Conservation (phyloP, 768 basidiomycete species). For the Termitomyces sp. region DNA sequence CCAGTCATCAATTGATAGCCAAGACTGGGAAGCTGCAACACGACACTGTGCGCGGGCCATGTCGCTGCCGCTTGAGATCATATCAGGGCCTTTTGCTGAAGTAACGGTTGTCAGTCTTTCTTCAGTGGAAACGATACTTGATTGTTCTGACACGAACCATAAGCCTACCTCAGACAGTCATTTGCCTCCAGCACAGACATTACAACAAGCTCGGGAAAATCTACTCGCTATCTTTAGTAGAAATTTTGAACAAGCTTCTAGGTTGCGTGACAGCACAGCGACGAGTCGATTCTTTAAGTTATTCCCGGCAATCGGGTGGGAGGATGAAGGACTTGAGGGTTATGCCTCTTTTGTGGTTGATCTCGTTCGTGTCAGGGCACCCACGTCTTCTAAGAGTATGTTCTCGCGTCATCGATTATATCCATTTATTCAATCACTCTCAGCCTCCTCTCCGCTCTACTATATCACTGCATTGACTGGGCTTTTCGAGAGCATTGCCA, state of each 20-base stretch:
- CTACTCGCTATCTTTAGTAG: slow-evolving; percentile 75
- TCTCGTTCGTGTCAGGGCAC: slow-evolving; percentile 76
- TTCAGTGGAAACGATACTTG: too few relatives aligned
- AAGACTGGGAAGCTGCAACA: slow-evolving; percentile 96
- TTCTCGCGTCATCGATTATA: slow-evolving; percentile 12
- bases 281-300: slow-evolving; percentile 96
- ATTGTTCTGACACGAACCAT: slow-evolving; percentile 11
- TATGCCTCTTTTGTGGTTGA: slow-evolving; percentile 94
- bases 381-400: slow-evolving; percentile 80
- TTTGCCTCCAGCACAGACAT: slow-evolving; percentile 79
- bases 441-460: slow-evolving; percentile 91
- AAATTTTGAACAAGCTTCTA: slow-evolving; percentile 84
- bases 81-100: slow-evolving; percentile 83
- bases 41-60: slow-evolving; percentile 90
- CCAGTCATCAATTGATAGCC: slow-evolving; percentile 75
- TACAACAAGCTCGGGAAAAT: slow-evolving; percentile 70
- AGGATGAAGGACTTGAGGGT: slow-evolving; percentile 84
- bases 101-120: slow-evolving; percentile 69
- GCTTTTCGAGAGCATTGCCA: slow-evolving; percentile 91
- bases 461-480: slow-evolving; percentile 89
- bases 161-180: slow-evolving; percentile 92
- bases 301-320: slow-evolving; percentile 95
- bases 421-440: slow-evolving; percentile 10
- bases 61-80: slow-evolving; percentile 75
- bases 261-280: slow-evolving; percentile 76